Evolutionary conservation across 768 basidiomycete species (phyloP).

Genomic region (Lentinula sp.): DNA sequence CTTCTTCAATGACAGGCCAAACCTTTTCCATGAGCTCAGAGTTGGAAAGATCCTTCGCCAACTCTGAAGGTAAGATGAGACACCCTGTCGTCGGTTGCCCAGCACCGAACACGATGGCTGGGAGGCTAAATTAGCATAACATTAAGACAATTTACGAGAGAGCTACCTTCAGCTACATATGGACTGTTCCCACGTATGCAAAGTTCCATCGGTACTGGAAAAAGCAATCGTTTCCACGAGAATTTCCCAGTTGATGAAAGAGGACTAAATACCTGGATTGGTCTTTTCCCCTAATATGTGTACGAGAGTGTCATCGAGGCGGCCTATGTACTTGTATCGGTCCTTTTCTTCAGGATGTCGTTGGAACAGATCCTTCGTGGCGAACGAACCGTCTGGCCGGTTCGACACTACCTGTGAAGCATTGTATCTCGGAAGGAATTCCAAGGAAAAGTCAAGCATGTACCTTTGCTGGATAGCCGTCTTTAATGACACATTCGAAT

Average conservation of each 20-base stretch:
- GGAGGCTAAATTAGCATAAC: not conserved
- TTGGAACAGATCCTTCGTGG: slow-evolving; percentile 49
- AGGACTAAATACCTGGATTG: slow-evolving; percentile 28
- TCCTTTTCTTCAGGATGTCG: slow-evolving; percentile 33
- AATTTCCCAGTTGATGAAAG: not conserved
- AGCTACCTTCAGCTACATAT: slow-evolving; percentile 34
- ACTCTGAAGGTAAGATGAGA: slow-evolving; percentile 44
- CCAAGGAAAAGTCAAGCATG: not conserved
- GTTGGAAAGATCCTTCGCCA: slow-evolving; percentile 17
- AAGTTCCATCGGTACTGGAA: slow-evolving; percentile 43
- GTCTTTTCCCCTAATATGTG: slow-evolving; percentile 47
- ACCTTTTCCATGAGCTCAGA: slow-evolving; percentile 25
- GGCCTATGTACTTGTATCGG: slow-evolving; percentile 29
- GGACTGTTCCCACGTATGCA: slow-evolving; percentile 42
- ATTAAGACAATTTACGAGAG: not conserved
- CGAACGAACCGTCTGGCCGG: slow-evolving; percentile 46
- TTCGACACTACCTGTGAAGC: slow-evolving; percentile 26
- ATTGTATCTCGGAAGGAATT: not conserved
- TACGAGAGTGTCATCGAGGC: slow-evolving; percentile 48
- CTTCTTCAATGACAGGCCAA: slow-evolving; percentile 41
- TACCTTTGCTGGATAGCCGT: slow-evolving; percentile 47
- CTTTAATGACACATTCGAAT: slow-evolving; percentile 42
- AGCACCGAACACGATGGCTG: slow-evolving; percentile 48
- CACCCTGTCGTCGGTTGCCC: slow-evolving; percentile 42
- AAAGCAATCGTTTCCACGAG: not conserved